These are phyloP conservation scores for Salinomyces thailandicus DNA, from an alignment of 2,329 filamentous ascomycete genomes.

Conservation along the genomic window DNA sequence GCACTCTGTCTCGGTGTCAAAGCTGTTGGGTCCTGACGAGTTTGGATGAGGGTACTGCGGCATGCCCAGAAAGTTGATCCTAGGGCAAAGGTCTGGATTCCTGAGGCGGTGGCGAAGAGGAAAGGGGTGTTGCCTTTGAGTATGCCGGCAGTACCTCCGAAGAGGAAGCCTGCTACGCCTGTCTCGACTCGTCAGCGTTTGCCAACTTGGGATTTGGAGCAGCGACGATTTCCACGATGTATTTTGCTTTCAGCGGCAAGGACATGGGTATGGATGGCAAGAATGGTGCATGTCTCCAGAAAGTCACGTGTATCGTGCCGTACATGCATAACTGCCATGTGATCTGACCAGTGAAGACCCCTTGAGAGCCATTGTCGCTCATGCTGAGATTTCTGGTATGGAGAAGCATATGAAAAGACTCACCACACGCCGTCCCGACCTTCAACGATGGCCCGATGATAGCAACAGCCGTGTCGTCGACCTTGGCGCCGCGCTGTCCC, in stretches of 20 bases:
- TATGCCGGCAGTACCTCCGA: slow-evolving; percentile 37
- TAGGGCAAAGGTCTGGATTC: slow-evolving; percentile 71
- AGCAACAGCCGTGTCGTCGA: slow-evolving; percentile 13
- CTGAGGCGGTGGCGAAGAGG: slow-evolving; percentile 61
- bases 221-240: too few species aligned
- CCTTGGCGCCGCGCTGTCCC: background rate
- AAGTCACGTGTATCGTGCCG: too few species aligned
- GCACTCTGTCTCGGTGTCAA: slow-evolving; percentile 12
- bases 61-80: slow-evolving; percentile 66
- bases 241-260: too few species aligned
- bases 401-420: too few species aligned
- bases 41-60: slow-evolving; percentile 30
- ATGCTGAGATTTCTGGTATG: too few species aligned
- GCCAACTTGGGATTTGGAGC: too few species aligned
- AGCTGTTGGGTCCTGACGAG: slow-evolving; percentile 2
- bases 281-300: too few species aligned
- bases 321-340: too few species aligned
- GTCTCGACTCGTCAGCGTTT: too few species aligned
- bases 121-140: slow-evolving; percentile 55
- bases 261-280: too few species aligned
- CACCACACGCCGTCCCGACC: slow-evolving; percentile 25
- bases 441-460: slow-evolving; percentile 23
- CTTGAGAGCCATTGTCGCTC: too few species aligned
- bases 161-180: slow-evolving; percentile 56
- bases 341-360: too few species aligned